Evolutionary conservation across 495 filamentous ascomycete species (phyloP).

Genomic region (Aspergillus hancockii): DNA sequence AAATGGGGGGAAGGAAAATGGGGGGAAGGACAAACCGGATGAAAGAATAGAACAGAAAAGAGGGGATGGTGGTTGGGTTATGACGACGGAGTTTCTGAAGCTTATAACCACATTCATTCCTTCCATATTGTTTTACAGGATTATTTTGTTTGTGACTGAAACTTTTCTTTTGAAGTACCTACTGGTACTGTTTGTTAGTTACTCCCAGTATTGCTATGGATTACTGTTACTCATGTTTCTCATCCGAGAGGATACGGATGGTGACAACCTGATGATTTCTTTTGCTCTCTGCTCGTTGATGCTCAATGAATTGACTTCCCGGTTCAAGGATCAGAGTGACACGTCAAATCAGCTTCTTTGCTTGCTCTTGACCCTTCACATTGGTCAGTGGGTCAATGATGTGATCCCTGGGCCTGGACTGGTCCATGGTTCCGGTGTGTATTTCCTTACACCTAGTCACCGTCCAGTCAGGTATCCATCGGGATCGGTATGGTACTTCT

Average conservation of each 20-base stretch:
- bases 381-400: constrained; percentile 21
- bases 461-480: too few species aligned
- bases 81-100: too few species aligned
- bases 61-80: too few species aligned
- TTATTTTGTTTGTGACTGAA: not conserved
- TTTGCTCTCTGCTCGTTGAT: not conserved
- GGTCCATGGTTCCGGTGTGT: constrained; percentile 15
- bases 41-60: constrained; percentile 2
- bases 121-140: not conserved
- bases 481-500: constrained; percentile 1
- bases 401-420: constrained; percentile 26
- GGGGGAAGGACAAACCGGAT: constrained; percentile 13
- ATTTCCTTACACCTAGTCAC: not conserved
- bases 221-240: too few species aligned
- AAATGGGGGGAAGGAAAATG: constrained; percentile 16
- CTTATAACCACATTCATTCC: not conserved
- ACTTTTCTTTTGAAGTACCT: not conserved
- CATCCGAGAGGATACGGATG: too few species aligned
- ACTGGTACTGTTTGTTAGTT: too few species aligned
- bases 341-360: constrained; percentile 23
- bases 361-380: constrained; percentile 11
- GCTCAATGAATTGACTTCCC: constrained; percentile 1
- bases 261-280: too few species aligned
- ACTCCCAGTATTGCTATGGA: too few species aligned
- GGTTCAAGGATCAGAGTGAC: constrained; percentile 6